phyloP scores from a whole-genome alignment of 106 monocot genomes.

The Chionographis japonica region DNA sequence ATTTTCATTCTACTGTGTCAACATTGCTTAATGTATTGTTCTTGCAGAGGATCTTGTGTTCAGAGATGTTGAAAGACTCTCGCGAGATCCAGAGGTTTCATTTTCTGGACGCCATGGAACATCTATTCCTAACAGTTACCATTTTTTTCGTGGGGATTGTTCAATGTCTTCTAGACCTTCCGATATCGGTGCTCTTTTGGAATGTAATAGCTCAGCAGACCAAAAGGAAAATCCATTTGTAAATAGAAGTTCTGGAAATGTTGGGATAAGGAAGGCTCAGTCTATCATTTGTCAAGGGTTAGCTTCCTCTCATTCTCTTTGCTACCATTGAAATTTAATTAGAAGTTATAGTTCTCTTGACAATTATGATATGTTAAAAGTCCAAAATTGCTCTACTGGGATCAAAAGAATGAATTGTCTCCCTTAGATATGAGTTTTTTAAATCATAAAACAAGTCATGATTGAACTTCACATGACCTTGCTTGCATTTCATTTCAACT shows the following conservation, averaged over 20 bases:
- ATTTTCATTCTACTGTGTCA: background rate
- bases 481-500: too few relatives aligned
- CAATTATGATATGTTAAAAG: too few relatives aligned
- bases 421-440: too few relatives aligned
- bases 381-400: too few relatives aligned
- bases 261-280: background rate
- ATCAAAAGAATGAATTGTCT: too few relatives aligned
- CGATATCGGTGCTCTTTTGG: background rate
- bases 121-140: background rate
- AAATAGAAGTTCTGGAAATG: slow-evolving; percentile 9
- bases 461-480: too few relatives aligned
- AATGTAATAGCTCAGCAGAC: background rate
- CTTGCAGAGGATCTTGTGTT: slow-evolving; percentile 29
- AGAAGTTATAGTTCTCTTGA: too few relatives aligned
- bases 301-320: background rate
- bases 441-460: too few relatives aligned
- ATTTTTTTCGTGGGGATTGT: slow-evolving; percentile 4
- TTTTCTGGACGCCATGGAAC: slow-evolving; percentile 8
- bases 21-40: background rate
- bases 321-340: background rate
- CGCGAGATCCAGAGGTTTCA: slow-evolving; percentile 9
- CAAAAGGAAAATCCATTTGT: background rate
- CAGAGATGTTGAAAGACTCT: slow-evolving; percentile 19
- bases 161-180: background rate
- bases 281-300: slow-evolving; percentile 22